Evolutionary conservation across 441 rosid genomes (phyloP), one percentile per base, ranked within the genome.

Genomic region (Dalechampia spathulata): DNA sequence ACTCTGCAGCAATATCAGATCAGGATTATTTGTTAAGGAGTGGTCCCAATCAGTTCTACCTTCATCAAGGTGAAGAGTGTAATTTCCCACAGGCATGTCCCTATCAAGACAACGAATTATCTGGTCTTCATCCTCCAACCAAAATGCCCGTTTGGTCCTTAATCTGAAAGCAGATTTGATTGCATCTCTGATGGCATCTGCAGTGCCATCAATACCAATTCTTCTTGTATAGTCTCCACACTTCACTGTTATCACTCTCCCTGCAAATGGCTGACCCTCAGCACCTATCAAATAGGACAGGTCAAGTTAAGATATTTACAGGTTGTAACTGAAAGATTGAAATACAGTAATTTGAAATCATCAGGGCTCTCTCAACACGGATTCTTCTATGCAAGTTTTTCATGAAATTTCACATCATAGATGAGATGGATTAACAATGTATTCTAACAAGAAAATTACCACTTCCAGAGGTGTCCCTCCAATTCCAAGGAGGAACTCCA

Each of bases 401-500:
- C n/a, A n/a, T n/a, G n/a, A n/a, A n/a, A n/a, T n/a, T n/a, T 25
- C 4, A 30, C 30, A 61, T 22, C 32, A 42, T 32, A 38, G 20
- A 49, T 15, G 28, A 53, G 54, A 53, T 22, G 42, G 57, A 27
- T 53, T 63, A 42, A 53, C 27, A 48, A 37, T 54, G 42, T 55
- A 41, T 9, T 42, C 32, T 34, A 47, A 59, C 5, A 57, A 54
- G 44, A 62, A 62, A 52, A 66, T 66, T 73, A 75, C 97, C 96
- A 60, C 72, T 90, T 73, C 82, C 95, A 57, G 97, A 82, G 56
- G 91, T 66, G 41, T 93, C 99, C 69, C 97, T 82, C 99, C 99
- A 93, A 62, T 86, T 83, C 99, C 99, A 90, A 32, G 97, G 93
- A 77, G 99, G 90, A 71, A 93, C 91, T 64, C 91, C 93, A 66